These are phyloP conservation scores for Phyllosticta capitalensis DNA, from an alignment of 2,329 filamentous ascomycete species.

Conservation along the genomic window DNA sequence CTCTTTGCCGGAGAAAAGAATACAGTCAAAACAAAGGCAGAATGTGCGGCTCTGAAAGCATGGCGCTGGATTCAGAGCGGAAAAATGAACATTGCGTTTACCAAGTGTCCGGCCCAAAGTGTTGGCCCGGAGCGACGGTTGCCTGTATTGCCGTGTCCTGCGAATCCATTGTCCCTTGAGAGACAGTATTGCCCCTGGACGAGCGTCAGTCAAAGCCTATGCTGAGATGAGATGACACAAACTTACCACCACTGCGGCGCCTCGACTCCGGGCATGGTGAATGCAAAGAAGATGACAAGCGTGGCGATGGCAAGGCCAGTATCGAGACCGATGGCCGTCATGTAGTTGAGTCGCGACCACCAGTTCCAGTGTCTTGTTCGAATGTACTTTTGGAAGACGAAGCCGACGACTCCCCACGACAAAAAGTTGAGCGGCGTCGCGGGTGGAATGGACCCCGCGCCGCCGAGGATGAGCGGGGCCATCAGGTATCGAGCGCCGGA, in stretches of 20 bases:
- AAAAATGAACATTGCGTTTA: no score
- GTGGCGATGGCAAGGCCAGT: slow-evolving; percentile 57
- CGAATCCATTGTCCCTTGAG: background rate
- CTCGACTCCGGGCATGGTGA: slow-evolving; percentile 47
- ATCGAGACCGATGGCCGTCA: slow-evolving; percentile 62
- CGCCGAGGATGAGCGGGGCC: slow-evolving; percentile 43
- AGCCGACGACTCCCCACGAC: slow-evolving; percentile 58
- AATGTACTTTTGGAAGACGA: slow-evolving; percentile 59
- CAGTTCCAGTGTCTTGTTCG: slow-evolving; percentile 57
- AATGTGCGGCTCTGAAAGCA: no score
- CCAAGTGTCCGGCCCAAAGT: background rate
- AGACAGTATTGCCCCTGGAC: background rate
- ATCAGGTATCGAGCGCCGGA: slow-evolving; percentile 54
- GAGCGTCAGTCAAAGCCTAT: background rate
- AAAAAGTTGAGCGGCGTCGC: slow-evolving; percentile 63
- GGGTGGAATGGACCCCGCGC: slow-evolving; percentile 41
- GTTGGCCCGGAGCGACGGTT: background rate
- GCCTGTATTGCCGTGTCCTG: background rate
- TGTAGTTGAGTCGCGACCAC: slow-evolving; percentile 72
- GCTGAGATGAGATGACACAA: background rate
- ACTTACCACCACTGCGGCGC: slow-evolving; percentile 50
- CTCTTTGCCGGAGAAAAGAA: no score
- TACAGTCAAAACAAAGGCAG: no score
- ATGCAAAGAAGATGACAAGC: slow-evolving; percentile 59
- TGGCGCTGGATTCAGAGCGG: no score